Percentiles rank a stretch among this genome's conserved stretches.
These are phyloP conservation scores for Leucocoprinus leucothites DNA, from an alignment of 768 basidiomycete genomes.

Conservation along the genomic window DNA sequence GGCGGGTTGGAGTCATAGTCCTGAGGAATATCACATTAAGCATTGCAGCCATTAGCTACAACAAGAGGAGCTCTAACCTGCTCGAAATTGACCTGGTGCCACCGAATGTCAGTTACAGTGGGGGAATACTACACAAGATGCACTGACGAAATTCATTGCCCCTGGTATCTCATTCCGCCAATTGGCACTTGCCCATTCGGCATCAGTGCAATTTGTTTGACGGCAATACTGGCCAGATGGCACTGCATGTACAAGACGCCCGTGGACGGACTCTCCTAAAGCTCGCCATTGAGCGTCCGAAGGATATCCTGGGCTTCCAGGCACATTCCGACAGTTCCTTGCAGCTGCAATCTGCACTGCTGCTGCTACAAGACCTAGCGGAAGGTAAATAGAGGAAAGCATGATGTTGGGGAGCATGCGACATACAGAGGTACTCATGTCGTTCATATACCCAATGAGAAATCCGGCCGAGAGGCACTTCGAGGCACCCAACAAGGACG, in stretches of 20 bases:
- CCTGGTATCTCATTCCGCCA: background rate
- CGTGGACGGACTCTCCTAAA: background rate
- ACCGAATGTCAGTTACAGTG: background rate
- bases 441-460: too few species aligned
- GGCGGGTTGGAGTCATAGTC: slow-evolving; percentile 23
- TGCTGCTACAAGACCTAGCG: too few species aligned
- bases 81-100: background rate
- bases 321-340: background rate
- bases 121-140: background rate
- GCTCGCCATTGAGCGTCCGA: background rate
- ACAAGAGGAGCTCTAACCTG: background rate
- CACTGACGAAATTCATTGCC: slow-evolving; percentile 9
- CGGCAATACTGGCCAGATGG: slow-evolving; percentile 1
- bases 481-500: too few species aligned
- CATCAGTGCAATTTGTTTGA: background rate
- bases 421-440: too few species aligned
- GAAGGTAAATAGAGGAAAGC: too few species aligned
- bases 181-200: background rate
- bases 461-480: too few species aligned
- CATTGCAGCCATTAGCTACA: background rate
- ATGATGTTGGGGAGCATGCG: too few species aligned
- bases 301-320: background rate
- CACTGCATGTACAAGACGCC: background rate
- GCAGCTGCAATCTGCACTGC: background rate
- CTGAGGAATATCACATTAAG: slow-evolving; percentile 10